These are phyloP conservation scores for Lactarius hengduanensis DNA, from an alignment of 768 basidiomycete genomes.

Conservation along the genomic window DNA sequence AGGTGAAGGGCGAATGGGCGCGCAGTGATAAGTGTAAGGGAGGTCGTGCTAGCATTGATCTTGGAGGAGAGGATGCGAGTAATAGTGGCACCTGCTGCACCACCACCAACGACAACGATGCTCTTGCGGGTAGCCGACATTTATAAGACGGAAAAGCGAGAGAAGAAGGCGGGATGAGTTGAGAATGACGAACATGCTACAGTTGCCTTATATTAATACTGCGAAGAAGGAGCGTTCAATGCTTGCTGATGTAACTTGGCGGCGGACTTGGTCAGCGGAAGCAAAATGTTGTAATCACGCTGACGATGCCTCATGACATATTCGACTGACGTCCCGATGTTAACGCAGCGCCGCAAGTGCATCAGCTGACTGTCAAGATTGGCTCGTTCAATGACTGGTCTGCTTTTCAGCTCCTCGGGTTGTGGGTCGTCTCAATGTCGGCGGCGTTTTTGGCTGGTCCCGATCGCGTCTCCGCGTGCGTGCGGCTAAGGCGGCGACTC, in stretches of 20 bases:
- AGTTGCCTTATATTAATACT: constrained; percentile 4
- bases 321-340: not conserved
- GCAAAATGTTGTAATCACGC: not conserved
- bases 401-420: not conserved
- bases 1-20: constrained; percentile 51
- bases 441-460: not conserved
- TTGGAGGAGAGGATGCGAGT: constrained; percentile 49
- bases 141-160: not conserved
- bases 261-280: not conserved
- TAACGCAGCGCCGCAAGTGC: not conserved
- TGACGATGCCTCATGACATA: not conserved
- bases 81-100: constrained; percentile 48
- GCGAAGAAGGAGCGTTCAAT: not conserved
- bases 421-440: not conserved
- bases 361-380: not conserved
- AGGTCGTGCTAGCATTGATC: constrained; percentile 48
- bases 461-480: not conserved
- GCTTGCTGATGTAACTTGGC: not conserved
- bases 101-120: constrained; percentile 58
- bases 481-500: not conserved
- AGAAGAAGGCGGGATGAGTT: not conserved
- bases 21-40: constrained; percentile 54
- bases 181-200: not conserved
- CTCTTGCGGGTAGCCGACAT: constrained; percentile 30
- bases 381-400: not conserved